Evolutionary conservation across 2,329 filamentous ascomycete species (phyloP).

Genomic region (Pseudogymnoascus verrucosus): DNA sequence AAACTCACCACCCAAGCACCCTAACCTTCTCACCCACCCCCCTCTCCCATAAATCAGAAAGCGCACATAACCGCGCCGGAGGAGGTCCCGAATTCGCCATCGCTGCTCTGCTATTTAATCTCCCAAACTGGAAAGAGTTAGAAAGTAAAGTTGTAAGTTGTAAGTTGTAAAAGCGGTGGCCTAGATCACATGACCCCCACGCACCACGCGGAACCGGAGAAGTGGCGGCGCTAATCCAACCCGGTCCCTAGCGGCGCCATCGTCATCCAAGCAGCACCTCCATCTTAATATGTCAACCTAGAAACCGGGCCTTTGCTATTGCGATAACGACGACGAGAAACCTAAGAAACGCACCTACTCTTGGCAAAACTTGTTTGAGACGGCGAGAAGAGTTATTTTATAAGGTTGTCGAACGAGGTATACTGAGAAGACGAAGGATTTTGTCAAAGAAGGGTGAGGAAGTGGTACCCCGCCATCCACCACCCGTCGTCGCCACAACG

Average conservation of each 20-base stretch:
- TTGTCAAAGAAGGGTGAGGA: background rate
- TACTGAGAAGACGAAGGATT: background rate
- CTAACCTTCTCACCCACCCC: constrained; percentile 62
- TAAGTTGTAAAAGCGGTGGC: constrained; percentile 13
- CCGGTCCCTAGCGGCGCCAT: background rate
- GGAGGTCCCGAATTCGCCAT: constrained; percentile 18
- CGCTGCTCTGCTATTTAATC: no score
- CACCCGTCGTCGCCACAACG: background rate
- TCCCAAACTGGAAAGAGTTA: background rate
- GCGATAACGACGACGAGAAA: background rate
- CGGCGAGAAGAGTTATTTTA: no score
- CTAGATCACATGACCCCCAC: background rate
- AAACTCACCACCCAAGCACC: constrained; percentile 79
- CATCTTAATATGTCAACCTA: background rate
- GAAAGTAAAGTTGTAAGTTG: background rate
- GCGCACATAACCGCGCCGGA: constrained; percentile 21
- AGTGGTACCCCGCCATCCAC: background rate
- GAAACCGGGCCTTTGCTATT: background rate
- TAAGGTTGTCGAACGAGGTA: background rate
- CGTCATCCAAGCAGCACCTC: background rate
- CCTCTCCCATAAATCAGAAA: constrained; percentile 23
- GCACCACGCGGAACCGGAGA: background rate
- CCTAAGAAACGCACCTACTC: no score
- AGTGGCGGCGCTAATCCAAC: background rate
- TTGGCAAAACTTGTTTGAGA: no score